Base-by-base conservation (phyloP, 805 yeast genomes). In the Metahyphopichia silvanorum region DNA sequence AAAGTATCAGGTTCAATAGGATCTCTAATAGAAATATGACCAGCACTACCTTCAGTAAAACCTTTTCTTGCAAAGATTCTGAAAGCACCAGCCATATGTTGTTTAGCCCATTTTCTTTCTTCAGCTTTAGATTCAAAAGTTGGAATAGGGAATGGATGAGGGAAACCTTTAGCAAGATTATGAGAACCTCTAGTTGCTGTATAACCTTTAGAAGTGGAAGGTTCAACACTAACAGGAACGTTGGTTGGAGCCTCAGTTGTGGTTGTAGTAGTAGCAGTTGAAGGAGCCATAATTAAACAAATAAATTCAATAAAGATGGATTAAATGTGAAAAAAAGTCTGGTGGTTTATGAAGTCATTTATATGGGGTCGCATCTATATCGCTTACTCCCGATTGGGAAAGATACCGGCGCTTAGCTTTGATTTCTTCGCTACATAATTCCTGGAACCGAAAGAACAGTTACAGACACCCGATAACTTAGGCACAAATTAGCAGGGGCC, bases 31-130 rank as follows among this genome's bases (percentile, higher is more conserved):
- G 93, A 82, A 37, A 86, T 86, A 53, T 86, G 96, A 15, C 96
- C 96, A 0, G 95, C 87, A 14, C 77, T 57, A 11, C 95, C 95
- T 54, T 84, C 87, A 12, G 79, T 67, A 57, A 63, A 86, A 12
- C 86, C 86, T 44, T 74, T 76, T 50, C 94, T 71, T n/a, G 86
- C 88, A 55, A 86, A 84, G 1, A 82, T 74, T 40, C 95, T 71
- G 65, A 86, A 86, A 1, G 91, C 89, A 21, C 81, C 93, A 2
- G 95, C 95, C 81, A 82, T 76, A 47, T 86, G 94, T 51, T 83
- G 76, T 30, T 71, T 52, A 35, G 75, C 57, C 76, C 77, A 76
- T 47, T 69, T 61, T 38, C 85, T 60, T 43, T 79, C 69, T 21
- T 61, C 66, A 21, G 55, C 46, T 27, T 69, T 67, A 45, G 74